Evolutionary conservation across 148 eudicot genomes (phyloP), one percentile per base, ranked within the genome.

Genomic region (Rhododendron simsii): DNA sequence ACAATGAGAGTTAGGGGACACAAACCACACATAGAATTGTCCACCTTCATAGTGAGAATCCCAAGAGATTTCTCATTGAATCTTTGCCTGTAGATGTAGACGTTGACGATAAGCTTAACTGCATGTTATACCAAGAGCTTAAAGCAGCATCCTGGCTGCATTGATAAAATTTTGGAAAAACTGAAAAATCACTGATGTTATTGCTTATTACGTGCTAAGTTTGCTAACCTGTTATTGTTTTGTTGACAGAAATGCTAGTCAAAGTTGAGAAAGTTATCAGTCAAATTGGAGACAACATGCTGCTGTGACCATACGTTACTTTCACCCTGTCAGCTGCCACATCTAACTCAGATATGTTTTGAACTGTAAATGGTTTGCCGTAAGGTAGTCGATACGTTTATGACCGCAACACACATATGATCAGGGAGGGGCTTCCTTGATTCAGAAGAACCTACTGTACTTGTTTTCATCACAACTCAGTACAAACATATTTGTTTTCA

Each of bases 251-350:
- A 79, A 91, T 94, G 48, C 63, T 95, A 86, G 81, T 78, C 80
- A 95, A 92, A 86, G 96, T 94, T 76, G 93, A 94, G 85, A 90
- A 91, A 87, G 94, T 94, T 80, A 90, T 95, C 83, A 75, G 74
- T 30, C 89, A 93, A 84, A 86, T 95, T 48, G 98, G 93, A 87
- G 94, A 86, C 23, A 90, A 80, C 83, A 18, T 86, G 80, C 48
- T 63, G 85, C 81, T 84, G 77, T 88, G 61, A 84, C 47, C 82
- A 55, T 83, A 15, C 4, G 35, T n/a, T 51, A 21, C 76, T 59
- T 50, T 83, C 51, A 14, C 28, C 80, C 79, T 21, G 21, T 37
- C 21, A 23, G 69, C 73, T 39, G 78, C 39, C 55, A 21, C 41
- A 12, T 26, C 65, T 10, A 69, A 73, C 71, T 75, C 45, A 51